phyloP scores from a whole-genome alignment of 768 basidiomycete species.

The Lactifluus subvellereus region DNA sequence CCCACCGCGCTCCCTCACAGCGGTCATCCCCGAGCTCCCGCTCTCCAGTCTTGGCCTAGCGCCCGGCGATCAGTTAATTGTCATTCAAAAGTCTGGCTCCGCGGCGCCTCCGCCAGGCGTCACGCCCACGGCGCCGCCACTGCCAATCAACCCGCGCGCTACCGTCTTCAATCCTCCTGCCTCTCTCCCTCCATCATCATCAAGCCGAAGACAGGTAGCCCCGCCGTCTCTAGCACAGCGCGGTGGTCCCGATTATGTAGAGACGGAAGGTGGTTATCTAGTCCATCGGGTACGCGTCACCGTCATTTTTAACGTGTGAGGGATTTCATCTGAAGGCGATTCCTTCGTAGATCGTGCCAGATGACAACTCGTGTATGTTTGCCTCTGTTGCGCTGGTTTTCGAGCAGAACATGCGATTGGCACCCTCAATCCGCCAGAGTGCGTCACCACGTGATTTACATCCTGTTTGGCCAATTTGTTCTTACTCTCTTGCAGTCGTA shows the following conservation, averaged over 20 bases:
- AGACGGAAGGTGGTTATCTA: conserved; percentile 57
- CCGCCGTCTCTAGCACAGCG: conserved; percentile 23
- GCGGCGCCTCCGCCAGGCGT: conserved; percentile 20
- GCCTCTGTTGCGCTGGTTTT: conserved; percentile 82
- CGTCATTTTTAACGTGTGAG: not conserved
- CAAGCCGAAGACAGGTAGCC: conserved; percentile 23
- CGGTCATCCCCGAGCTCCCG: conserved; percentile 63
- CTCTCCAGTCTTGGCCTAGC: conserved; percentile 71
- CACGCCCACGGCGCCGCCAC: conserved; percentile 9
- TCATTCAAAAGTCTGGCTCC: conserved; percentile 41
- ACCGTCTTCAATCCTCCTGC: conserved; percentile 26
- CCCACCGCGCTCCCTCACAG: conserved; percentile 67
- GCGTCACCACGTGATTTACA: conserved; percentile 24
- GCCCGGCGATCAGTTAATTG: conserved; percentile 82
- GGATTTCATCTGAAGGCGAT: conserved; percentile 8
- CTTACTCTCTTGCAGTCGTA: conserved; percentile 50
- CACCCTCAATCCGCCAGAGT: conserved; percentile 70
- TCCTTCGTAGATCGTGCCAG: conserved; percentile 71
- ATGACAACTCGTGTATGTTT: conserved; percentile 96
- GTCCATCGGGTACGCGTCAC: conserved; percentile 58
- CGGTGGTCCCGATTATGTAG: conserved; percentile 51
- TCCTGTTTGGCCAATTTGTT: not conserved
- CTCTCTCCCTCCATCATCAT: conserved; percentile 22
- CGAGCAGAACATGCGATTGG: conserved; percentile 72
- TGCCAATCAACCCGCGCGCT: conserved; percentile 26